phyloP scores from a whole-genome alignment of 2,329 filamentous ascomycete species.

The Esteya vermicola region DNA sequence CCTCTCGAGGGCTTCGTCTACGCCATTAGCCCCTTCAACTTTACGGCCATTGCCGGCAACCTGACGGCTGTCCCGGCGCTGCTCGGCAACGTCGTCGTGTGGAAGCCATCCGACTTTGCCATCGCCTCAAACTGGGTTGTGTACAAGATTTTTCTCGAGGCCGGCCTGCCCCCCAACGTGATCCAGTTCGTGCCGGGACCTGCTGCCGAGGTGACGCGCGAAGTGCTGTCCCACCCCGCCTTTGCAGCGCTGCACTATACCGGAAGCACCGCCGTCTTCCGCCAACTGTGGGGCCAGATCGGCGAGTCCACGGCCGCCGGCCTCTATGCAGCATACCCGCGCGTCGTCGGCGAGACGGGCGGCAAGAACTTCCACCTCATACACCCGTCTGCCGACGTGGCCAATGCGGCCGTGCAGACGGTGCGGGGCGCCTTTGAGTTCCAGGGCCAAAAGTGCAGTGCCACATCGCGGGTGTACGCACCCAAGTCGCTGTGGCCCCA shows the following conservation, averaged over 20 bases:
- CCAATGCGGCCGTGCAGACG: constrained; percentile 30
- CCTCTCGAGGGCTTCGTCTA: constrained; percentile 93
- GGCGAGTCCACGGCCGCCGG: constrained; percentile 67
- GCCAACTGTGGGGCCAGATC: constrained; percentile 75
- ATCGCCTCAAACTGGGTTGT: constrained; percentile 86
- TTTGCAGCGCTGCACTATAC: constrained; percentile 94
- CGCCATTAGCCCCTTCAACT: constrained; percentile 90
- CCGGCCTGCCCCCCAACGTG: constrained; percentile 75
- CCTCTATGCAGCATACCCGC: constrained; percentile 62
- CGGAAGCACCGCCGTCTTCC: constrained; percentile 83
- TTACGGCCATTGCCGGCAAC: constrained; percentile 88
- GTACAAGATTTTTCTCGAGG: constrained; percentile 81
- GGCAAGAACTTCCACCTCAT: constrained; percentile 40
- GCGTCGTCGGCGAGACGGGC: constrained; percentile 34
- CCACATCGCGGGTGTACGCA: constrained; percentile 39
- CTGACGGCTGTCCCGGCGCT: constrained; percentile 69
- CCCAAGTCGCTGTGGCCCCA: constrained; percentile 27
- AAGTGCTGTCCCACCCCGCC: constrained; percentile 59
- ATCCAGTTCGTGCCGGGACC: constrained; percentile 91
- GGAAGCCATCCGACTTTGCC: constrained; percentile 87
- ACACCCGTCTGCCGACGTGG: constrained; percentile 29
- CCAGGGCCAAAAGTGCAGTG: constrained; percentile 35
- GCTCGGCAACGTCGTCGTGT: constrained; percentile 88
- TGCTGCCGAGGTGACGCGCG: constrained; percentile 68
- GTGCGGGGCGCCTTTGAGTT: constrained; percentile 35